Evolutionary conservation across 2,329 filamentous ascomycete genomes (phyloP).

Genomic region (Huntiella abstrusa): DNA sequence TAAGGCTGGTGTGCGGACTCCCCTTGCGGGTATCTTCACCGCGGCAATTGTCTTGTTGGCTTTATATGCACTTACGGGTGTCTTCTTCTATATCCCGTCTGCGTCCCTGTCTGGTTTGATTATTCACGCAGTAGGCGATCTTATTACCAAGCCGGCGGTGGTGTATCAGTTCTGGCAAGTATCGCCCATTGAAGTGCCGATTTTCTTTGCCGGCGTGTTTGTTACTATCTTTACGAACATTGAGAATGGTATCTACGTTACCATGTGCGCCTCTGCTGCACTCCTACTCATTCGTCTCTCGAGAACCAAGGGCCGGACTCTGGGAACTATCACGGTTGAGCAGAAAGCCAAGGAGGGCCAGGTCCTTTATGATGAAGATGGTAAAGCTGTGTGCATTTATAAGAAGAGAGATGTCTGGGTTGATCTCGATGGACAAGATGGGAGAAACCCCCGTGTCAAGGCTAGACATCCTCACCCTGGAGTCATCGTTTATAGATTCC

Average conservation of each 20-base stretch:
- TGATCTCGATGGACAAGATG: conserved; percentile 30
- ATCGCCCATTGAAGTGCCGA: conserved; percentile 60
- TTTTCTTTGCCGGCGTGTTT: conserved; percentile 72
- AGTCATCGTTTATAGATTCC: conserved; percentile 36
- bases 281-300: conserved; percentile 70
- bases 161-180: conserved; percentile 82
- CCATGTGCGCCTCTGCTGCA: conserved; percentile 56
- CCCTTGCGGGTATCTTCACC: conserved; percentile 70
- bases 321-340: conserved; percentile 49
- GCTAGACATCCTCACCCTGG: conserved; percentile 31
- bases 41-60: conserved; percentile 65
- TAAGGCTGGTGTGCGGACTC: conserved; percentile 79
- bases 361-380: conserved; percentile 6
- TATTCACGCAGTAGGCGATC: conserved; percentile 74
- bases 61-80: conserved; percentile 61
- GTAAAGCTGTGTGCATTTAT: conserved; percentile 2
- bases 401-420: conserved; percentile 21
- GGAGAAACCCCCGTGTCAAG: conserved; percentile 28
- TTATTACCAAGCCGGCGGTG: conserved; percentile 66
- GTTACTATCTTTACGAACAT: conserved; percentile 68
- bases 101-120: conserved; percentile 64
- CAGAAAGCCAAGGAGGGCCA: conserved; percentile 7
- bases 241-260: conserved; percentile 79
- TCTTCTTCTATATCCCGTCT: conserved; percentile 80
- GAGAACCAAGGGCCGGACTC: conserved; percentile 64